Percentiles rank a stretch among this genome's conserved stretches.
These are phyloP conservation scores for Suzukiozyma palmioleophila DNA, from an alignment of 1,139 yeast genomes.

Conservation along the genomic window DNA sequence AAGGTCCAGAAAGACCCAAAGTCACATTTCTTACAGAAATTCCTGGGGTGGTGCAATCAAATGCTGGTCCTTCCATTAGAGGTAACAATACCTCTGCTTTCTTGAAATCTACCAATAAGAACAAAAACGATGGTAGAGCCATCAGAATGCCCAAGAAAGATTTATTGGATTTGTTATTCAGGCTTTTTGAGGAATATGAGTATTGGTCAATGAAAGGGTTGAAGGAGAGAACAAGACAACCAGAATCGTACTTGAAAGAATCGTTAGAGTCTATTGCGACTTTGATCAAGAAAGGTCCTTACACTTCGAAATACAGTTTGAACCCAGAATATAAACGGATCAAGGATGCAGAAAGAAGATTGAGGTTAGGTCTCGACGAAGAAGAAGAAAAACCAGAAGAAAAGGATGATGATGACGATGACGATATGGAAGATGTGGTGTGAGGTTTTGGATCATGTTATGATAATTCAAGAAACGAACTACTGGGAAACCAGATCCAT, in stretches of 20 bases:
- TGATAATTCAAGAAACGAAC: too few relatives aligned
- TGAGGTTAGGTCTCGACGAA: conserved; percentile 44
- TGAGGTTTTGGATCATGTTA: neutral
- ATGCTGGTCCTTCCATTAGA: conserved; percentile 77
- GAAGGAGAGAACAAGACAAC: conserved; percentile 92
- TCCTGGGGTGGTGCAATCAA: conserved; percentile 82
- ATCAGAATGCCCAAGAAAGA: conserved; percentile 93
- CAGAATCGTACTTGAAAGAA: conserved; percentile 89
- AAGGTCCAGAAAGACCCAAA: conserved; percentile 53
- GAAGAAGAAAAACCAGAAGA: conserved; percentile 43
- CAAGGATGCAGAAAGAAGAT: conserved; percentile 74
- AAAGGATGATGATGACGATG: conserved; percentile 43
- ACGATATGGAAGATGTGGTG: conserved; percentile 36
- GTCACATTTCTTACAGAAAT: conserved; percentile 79
- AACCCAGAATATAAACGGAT: conserved; percentile 85
- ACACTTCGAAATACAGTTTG: conserved; percentile 84
- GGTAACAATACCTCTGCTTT: conserved; percentile 61
- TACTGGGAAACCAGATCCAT: too few relatives aligned
- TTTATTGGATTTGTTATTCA: conserved; percentile 79
- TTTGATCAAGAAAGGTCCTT: conserved; percentile 91
- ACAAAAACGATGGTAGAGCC: conserved; percentile 74
- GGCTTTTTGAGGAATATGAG: conserved; percentile 89
- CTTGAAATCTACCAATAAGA: conserved; percentile 40
- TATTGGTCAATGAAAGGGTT: conserved; percentile 96
- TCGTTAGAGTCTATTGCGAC: conserved; percentile 87